Evolutionary conservation across 257 asterid genomes (phyloP).

Genomic region (Solanum chiquidenum): DNA sequence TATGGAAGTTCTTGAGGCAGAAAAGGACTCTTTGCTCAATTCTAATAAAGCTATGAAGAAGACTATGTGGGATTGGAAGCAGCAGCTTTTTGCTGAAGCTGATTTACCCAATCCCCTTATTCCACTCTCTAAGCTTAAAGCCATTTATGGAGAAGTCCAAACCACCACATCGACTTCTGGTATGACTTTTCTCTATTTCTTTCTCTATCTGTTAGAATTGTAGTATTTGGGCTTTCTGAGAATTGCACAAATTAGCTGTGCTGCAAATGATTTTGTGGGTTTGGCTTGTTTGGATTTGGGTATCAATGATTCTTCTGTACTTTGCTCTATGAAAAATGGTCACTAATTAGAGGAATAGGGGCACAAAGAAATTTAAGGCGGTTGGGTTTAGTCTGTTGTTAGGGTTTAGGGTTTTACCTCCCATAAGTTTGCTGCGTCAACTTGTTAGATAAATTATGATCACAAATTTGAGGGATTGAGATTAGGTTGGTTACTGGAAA

Average conservation of each 20-base stretch:
- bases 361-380: neutral
- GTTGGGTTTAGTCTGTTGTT: neutral
- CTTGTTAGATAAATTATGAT: neutral
- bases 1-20: constrained; percentile 47
- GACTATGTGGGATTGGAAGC: constrained; percentile 81
- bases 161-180: neutral
- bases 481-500: neutral
- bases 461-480: neutral
- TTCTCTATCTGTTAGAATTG: neutral
- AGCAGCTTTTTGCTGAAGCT: constrained; percentile 48
- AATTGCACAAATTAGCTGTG: neutral
- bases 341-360: neutral
- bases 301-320: neutral
- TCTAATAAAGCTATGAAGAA: constrained; percentile 50
- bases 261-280: neutral
- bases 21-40: constrained; percentile 38
- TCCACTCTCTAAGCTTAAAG: constrained; percentile 64
- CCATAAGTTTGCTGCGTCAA: neutral
- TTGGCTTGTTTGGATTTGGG: neutral
- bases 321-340: neutral
- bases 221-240: neutral
- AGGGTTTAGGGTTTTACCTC: neutral
- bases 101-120: constrained; percentile 30
- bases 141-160: constrained; percentile 61
- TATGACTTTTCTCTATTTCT: neutral